Evolutionary conservation across 208 protist genomes (phyloP), one percentile per base, ranked within the genome.

Genomic region (Herpetomonas samuelpessoai): DNA sequence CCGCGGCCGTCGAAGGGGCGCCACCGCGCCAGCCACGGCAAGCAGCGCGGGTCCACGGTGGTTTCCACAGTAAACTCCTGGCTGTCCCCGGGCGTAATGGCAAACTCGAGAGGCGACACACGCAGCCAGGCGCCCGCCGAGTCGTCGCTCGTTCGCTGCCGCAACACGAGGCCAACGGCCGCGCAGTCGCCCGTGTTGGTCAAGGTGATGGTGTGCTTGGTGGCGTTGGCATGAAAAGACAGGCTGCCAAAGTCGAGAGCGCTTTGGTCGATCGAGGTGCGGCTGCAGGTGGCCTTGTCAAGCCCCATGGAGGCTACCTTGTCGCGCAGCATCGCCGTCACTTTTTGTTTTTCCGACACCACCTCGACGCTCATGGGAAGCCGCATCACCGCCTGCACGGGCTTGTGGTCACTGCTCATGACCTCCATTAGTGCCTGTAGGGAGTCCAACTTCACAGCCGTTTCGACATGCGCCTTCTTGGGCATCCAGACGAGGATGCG

Each of bases 371-470:
- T 52, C 49, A 92, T 57, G n/a, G 89, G 84, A 46, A 93, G 28
- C 16, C 78, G 63, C 22, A 85, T 59, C 29, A 83, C 24, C n/a
- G 78, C 83, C 35, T 80, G 71, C 16, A 93, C 89, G 3, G 89
- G 86, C 62, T 93, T 93, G 74, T 96, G 89, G 61, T 93, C 89
- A 69, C 86, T 92, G 62, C 71, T 81, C 31, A 56, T 61, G 19
- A 96, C 71, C 21, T 86, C 73, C 50, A 60, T 70, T 22, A 91
- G 48, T 45, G 83, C 69, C 26, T 31, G 49, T 22, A 88, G 62
- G 24, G 41, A 9, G 48, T 87, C 74, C 9, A 92, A 28, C 27
- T 65, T 51, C 30, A 93, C 70, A 38, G 64, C 65, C 22, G 56
- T 30, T 63, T 78, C 62, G 39, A 74, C 57, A 54, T 62, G n/a